Evolutionary conservation across 805 yeast species (phyloP).

Genomic region (Kluyveromyces siamensis): DNA sequence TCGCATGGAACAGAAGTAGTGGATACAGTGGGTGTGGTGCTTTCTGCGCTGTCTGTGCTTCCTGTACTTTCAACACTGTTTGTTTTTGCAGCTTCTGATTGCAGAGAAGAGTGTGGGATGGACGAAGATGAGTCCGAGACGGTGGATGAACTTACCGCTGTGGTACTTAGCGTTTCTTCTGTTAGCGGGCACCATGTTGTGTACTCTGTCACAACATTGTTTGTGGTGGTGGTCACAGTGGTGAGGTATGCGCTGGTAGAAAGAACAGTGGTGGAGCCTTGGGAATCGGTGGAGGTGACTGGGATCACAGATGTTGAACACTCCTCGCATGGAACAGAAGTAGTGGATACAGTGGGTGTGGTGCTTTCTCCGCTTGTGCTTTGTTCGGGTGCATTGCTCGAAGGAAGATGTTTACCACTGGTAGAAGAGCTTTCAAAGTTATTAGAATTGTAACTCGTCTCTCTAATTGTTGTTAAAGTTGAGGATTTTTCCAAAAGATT

Average conservation of each 20-base stretch:
- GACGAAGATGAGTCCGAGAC: background rate
- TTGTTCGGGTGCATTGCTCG: background rate
- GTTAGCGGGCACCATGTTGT: conserved; percentile 13
- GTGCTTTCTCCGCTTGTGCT: background rate
- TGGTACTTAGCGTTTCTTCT: background rate
- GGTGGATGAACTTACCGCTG: background rate
- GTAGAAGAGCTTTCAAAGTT: background rate
- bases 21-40: background rate
- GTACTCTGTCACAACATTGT: conserved; percentile 7
- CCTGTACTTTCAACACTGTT: background rate
- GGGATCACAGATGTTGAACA: background rate
- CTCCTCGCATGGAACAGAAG: background rate
- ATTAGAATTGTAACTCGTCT: too few relatives aligned
- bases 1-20: background rate
- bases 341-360: background rate
- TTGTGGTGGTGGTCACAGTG: conserved; percentile 3
- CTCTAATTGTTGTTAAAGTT: too few relatives aligned
- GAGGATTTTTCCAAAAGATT: too few relatives aligned
- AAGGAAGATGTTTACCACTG: background rate
- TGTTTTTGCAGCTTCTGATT: background rate
- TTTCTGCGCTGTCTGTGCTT: background rate
- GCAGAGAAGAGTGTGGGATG: background rate
- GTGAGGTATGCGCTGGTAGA: conserved; percentile 4
- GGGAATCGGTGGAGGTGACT: background rate
- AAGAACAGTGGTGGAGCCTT: background rate